A percentile compares a stretch with the other conserved stretches of the same genome.
These are phyloP conservation scores for Lolium perenne DNA, from an alignment of 176 grass and related monocot genomes.

Conservation along the genomic window DNA sequence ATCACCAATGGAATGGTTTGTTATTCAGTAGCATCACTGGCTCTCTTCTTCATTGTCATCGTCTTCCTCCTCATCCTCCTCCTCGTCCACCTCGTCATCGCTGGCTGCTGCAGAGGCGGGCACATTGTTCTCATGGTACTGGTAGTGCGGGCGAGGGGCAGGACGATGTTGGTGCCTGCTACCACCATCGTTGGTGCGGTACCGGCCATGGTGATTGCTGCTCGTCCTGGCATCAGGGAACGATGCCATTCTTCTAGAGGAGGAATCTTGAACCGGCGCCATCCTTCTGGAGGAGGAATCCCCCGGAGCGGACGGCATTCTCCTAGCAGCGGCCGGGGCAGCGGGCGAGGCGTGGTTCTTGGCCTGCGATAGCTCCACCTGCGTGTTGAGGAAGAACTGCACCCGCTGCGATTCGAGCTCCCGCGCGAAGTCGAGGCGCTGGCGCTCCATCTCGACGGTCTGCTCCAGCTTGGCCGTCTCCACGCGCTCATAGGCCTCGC, in stretches of 20 bases:
- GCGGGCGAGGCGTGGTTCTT: constrained; percentile 39
- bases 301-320: not conserved
- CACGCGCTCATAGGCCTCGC: constrained; percentile 79
- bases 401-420: constrained; percentile 82
- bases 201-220: constrained; percentile 55
- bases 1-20: not conserved
- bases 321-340: constrained; percentile 2
- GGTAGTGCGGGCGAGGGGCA: constrained; percentile 32
- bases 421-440: constrained; percentile 69
- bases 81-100: constrained; percentile 33
- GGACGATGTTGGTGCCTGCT: constrained; percentile 37
- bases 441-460: constrained; percentile 72
- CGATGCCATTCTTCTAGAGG: constrained; percentile 48
- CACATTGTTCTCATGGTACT: constrained; percentile 45
- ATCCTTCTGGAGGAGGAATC: constrained; percentile 49
- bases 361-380: constrained; percentile 77
- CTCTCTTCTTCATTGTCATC: constrained; percentile 47
- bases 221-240: constrained; percentile 47
- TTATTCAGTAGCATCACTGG: constrained; percentile 35
- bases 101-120: constrained; percentile 6
- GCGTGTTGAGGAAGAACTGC: constrained; percentile 94
- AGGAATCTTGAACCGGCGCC: constrained; percentile 35
- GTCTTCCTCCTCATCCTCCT: constrained; percentile 14
- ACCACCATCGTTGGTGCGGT: constrained; percentile 26
- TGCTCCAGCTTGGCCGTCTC: constrained; percentile 84